Conservation (phyloP, 495 filamentous ascomycete genomes). For the Trichoderma orchidacearum region DNA sequence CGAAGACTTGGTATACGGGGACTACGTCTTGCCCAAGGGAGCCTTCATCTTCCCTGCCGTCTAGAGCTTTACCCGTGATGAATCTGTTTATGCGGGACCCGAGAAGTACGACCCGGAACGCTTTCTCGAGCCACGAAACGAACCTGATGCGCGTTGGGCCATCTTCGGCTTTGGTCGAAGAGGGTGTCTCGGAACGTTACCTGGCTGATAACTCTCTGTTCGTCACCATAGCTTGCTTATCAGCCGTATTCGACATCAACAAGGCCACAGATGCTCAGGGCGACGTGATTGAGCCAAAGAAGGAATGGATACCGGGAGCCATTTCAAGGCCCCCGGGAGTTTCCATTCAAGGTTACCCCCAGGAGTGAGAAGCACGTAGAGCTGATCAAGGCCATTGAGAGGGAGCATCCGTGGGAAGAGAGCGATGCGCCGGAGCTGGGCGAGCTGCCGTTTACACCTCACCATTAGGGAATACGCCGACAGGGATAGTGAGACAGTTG, state of each 20-base stretch:
- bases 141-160: slow-evolving; percentile 22
- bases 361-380: background rate
- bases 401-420: background rate
- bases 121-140: slow-evolving; percentile 18
- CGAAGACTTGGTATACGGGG: slow-evolving; percentile 8
- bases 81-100: slow-evolving; percentile 19
- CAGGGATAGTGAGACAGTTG: too few species aligned
- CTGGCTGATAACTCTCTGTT: slow-evolving; percentile 28
- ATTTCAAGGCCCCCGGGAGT: background rate
- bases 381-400: background rate
- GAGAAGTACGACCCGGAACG: slow-evolving; percentile 24
- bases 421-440: slow-evolving; percentile 1
- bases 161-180: slow-evolving; percentile 37
- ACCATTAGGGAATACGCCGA: too few species aligned
- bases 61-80: slow-evolving; percentile 15
- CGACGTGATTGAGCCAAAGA: slow-evolving; percentile 8
- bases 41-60: background rate
- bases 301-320: background rate
- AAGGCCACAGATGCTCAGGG: slow-evolving; percentile 17
- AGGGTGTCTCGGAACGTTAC: slow-evolving; percentile 32
- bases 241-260: slow-evolving; percentile 24
- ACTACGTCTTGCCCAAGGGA: background rate
- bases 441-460: background rate
- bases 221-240: slow-evolving; percentile 23
- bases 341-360: background rate